Evolutionary conservation across 306 rosid species (phyloP), one percentile per base, ranked within the genome.

Genomic region (Quercus glauca): DNA sequence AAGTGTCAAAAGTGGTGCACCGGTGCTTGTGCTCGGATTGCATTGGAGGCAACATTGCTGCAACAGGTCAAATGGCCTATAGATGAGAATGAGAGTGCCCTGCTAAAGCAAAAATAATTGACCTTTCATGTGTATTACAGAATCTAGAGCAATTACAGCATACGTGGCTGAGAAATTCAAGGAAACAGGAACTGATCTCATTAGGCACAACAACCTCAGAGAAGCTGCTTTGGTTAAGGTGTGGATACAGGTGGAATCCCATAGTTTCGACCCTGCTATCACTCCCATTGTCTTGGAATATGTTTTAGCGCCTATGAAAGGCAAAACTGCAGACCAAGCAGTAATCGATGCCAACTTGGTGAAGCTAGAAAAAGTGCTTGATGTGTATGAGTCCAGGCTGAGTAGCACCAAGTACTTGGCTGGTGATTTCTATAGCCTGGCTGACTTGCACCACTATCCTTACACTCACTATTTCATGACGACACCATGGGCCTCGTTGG

Each of bases 181-280:
- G 79, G 95, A 87, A 33, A 55, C 55, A 4, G 91, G 93, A 3
- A 14, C 76, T 33, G 94, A 91, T 82, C 93, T 93, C n/a, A 43
- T 74, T 0, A 56, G 91, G 76, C 83, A 84, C 9, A 82, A 75
- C 3, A 84, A 71, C 78, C 20, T 70, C 0, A 79, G 81, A 49
- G 98, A 90, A 81, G 83, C 81, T 0, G 91, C 91, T 23, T 25
- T 85, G 60, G 95, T 93, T 33, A 91, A 88, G 78, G 79, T 90
- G 51, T 90, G 97, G 97, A 60, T 69, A 10, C 92, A 93, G 72
- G 97, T 91, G 3, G 97, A 93, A 77, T 87, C 97, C 2, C 91
- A 93, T 6, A 78, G 80, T 33, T 90, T 87, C 55, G 74, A 87
- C 35, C 89, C 91, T 15, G 86, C 85, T 69, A 88, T 92, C 12